Base-by-base conservation (phyloP, 2,329 filamentous ascomycete genomes). In the Cytospora piceae region DNA sequence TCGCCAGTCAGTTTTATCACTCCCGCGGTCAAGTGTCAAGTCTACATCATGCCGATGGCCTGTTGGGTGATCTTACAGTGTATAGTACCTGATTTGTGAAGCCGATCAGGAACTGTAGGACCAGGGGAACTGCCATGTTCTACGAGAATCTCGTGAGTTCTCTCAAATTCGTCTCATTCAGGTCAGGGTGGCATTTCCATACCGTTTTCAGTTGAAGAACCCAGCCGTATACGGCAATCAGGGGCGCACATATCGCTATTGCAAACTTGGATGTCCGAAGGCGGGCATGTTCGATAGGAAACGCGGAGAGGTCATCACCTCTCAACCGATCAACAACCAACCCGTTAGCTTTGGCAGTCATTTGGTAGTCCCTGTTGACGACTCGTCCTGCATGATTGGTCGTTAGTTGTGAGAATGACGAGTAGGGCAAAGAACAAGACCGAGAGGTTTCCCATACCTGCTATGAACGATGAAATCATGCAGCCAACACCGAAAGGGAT, bases 21-120 rank as follows among this genome's bases (percentile, higher is more conserved):
- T 29, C 8, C 24, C 11, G 2, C 2, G 32, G 32, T 34, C 4
- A 12, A 14, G 9, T 2, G 3, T 57, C n/a, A 12, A 6, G 15
- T 24, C 4, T 27, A 7, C 24, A 14, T 22, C 11, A 22, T 46
- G 22, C 27, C 49, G 22, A 24, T 12, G n/a, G 27, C 11, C 6
- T 34, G 4, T 7, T 2, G 12, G 37, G 11, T 29, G 27, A 17
- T n/a, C 56, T 46, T 42, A 58, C 56, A 5, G 34, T 58, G 14
- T 58, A 58, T 4, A 46, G 24, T 29, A 46, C 37, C 56, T 58
- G 54, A 12, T 57, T 57, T 5, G 54, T 57, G 32, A 37, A 57
- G 54, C 54, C 54, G n/a, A 57, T 57, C 6, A 39, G 37, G 17
- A 57, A 57, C 37, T 57, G 54, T 22, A 57, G n/a, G n/a, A 57